Evolutionary conservation across 2,329 filamentous ascomycete species (phyloP).

Genomic region (Cladophialophora exuberans): DNA sequence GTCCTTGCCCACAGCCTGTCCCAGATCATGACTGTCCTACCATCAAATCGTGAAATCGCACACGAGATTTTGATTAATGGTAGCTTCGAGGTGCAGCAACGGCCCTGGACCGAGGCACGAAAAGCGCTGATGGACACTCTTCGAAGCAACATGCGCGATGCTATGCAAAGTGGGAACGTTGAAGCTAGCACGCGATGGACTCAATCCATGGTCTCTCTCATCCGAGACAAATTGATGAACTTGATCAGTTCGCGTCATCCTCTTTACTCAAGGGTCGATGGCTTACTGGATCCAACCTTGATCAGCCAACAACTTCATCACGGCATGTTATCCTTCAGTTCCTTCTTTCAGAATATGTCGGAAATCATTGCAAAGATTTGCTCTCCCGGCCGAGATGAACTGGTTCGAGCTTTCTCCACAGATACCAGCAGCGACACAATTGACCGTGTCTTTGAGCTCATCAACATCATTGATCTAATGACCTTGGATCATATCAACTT

Average conservation of each 20-base stretch:
- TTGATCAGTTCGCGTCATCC: slow-evolving; percentile 64
- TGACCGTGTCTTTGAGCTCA: slow-evolving; percentile 64
- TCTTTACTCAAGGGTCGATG: slow-evolving; percentile 63
- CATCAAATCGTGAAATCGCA: slow-evolving; percentile 63
- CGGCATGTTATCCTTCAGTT: slow-evolving; percentile 65
- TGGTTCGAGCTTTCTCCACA: slow-evolving; percentile 60
- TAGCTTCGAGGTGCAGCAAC: slow-evolving; percentile 62
- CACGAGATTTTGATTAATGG: slow-evolving; percentile 68
- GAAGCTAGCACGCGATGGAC: slow-evolving; percentile 62
- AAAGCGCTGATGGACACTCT: slow-evolving; percentile 57
- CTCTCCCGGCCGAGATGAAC: slow-evolving; percentile 64
- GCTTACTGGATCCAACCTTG: slow-evolving; percentile 62
- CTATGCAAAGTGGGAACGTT: slow-evolving; percentile 62
- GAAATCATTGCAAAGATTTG: slow-evolving; percentile 66
- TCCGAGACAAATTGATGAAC: slow-evolving; percentile 62
- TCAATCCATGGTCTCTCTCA: slow-evolving; percentile 67
- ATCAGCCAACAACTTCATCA: slow-evolving; percentile 62
- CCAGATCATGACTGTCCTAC: slow-evolving; percentile 62
- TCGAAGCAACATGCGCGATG: slow-evolving; percentile 56
- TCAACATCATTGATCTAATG: slow-evolving; percentile 65
- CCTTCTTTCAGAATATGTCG: slow-evolving; percentile 65
- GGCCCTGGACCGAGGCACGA: slow-evolving; percentile 53
- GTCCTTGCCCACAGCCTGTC: slow-evolving; percentile 45
- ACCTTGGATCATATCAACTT: slow-evolving; percentile 69
- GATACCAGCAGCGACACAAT: slow-evolving; percentile 58